These are phyloP conservation scores for Starmerella vaccinii DNA, from an alignment of 805 yeast genomes.

Conservation along the genomic window DNA sequence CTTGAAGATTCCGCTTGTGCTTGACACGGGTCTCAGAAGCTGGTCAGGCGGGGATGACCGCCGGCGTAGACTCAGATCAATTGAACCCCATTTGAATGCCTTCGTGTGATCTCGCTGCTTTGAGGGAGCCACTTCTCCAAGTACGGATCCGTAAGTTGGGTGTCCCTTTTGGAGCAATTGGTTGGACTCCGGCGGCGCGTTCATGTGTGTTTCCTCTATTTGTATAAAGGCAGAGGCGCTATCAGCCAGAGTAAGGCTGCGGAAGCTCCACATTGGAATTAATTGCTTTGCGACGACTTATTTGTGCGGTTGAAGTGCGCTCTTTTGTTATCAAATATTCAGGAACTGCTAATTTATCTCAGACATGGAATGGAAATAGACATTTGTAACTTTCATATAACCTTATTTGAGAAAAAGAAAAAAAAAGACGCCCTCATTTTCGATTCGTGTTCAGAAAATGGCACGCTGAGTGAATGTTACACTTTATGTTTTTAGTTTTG, in stretches of 20 bases:
- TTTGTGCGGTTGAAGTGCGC: background rate
- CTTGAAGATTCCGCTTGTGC: no score
- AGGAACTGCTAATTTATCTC: background rate
- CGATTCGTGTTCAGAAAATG: no score
- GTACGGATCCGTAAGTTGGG: background rate
- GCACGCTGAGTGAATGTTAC: no score
- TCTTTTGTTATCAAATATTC: background rate
- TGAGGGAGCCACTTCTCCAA: background rate
- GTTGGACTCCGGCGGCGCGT: background rate
- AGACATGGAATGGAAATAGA: background rate
- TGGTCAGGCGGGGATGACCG: background rate
- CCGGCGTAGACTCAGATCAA: constrained; percentile 9
- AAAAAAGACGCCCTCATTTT: no score
- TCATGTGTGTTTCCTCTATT: background rate
- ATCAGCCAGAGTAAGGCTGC: background rate
- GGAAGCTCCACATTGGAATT: background rate
- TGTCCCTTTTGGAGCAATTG: background rate
- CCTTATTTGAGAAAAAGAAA: no score
- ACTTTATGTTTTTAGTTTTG: no score
- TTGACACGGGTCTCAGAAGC: background rate
- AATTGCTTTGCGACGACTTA: background rate
- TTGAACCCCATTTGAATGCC: constrained; percentile 16
- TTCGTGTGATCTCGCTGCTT: background rate
- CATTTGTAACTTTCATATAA: background rate
- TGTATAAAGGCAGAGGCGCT: background rate